These are phyloP conservation scores for Chrysanthemum lavandulifolium DNA, from an alignment of 129 eudicot species.

Conservation along the genomic window DNA sequence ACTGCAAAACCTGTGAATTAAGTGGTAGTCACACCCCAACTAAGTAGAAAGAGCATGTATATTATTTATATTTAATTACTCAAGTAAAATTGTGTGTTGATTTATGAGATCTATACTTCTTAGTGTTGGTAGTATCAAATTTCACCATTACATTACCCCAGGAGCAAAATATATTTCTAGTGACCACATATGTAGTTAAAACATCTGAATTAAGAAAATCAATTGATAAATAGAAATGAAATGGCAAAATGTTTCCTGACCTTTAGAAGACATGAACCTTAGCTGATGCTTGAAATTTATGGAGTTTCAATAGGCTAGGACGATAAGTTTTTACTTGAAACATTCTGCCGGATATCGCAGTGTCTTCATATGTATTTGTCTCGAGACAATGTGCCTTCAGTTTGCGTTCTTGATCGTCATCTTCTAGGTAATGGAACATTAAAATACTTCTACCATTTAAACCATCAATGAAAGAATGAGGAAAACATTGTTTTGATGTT, in stretches of 20 bases:
- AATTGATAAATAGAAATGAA: no score
- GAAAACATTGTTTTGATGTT: background rate
- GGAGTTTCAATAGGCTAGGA: background rate
- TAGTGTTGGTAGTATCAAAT: no score
- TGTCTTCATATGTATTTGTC: background rate
- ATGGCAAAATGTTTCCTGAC: background rate
- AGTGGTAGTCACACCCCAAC: no score
- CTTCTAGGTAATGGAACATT: background rate
- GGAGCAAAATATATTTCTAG: no score
- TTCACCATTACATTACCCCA: no score
- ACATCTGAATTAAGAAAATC: no score
- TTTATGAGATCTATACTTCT: no score
- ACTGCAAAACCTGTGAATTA: no score
- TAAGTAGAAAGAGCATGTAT: no score
- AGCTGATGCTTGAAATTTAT: background rate
- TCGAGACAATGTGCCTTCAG: background rate
- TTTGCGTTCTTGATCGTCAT: background rate
- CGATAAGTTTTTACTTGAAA: background rate
- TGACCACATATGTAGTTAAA: no score
- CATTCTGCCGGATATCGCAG: background rate
- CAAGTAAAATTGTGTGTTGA: no score
- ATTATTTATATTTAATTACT: no score
- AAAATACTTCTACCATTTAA: background rate
- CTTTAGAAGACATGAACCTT: background rate
- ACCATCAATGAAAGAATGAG: background rate